Evolutionary conservation across 2,329 filamentous ascomycete species (phyloP).

Genomic region (Ophiostoma triangulosporum): DNA sequence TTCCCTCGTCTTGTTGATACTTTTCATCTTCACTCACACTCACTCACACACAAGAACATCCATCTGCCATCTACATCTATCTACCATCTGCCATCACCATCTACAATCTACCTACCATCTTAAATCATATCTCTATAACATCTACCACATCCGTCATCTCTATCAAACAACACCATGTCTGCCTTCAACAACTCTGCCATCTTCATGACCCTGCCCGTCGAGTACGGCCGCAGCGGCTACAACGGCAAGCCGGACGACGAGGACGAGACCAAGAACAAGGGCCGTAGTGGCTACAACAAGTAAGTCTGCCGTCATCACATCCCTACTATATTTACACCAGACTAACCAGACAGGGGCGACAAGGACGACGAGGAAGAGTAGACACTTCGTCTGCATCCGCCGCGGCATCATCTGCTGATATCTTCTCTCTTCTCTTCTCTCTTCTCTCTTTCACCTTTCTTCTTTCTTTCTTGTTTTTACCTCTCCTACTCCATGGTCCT

Average conservation of each 20-base stretch:
- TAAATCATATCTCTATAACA: neutral
- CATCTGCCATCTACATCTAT: neutral
- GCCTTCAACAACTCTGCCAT: slow-evolving; percentile 22
- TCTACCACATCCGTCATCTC: neutral
- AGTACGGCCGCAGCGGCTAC: slow-evolving; percentile 28
- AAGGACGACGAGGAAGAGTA: slow-evolving; percentile 25
- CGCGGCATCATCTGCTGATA: neutral
- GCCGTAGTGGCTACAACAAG: slow-evolving; percentile 36
- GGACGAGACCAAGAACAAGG: slow-evolving; percentile 23
- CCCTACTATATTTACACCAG: neutral
- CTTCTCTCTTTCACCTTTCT: neutral
- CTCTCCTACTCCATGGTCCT: neutral
- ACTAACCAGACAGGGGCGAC: slow-evolving; percentile 9
- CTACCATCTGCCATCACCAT: neutral
- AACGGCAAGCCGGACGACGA: slow-evolving; percentile 26
- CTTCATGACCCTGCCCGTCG: slow-evolving; percentile 19
- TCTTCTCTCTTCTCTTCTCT: neutral
- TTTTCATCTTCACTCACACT: neutral
- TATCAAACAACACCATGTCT: slow-evolving; percentile 16
- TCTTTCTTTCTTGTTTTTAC: neutral
- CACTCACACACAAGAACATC: neutral
- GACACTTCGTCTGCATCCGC: slow-evolving; percentile 1
- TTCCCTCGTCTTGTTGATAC: neutral
- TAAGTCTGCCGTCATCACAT: slow-evolving; percentile 9
- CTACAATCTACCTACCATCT: neutral